A percentile compares a stretch with the other conserved stretches of the same genome.
Conservation (phyloP, 495 filamentous ascomycete species). For the Staphylotrichum longicolle region DNA sequence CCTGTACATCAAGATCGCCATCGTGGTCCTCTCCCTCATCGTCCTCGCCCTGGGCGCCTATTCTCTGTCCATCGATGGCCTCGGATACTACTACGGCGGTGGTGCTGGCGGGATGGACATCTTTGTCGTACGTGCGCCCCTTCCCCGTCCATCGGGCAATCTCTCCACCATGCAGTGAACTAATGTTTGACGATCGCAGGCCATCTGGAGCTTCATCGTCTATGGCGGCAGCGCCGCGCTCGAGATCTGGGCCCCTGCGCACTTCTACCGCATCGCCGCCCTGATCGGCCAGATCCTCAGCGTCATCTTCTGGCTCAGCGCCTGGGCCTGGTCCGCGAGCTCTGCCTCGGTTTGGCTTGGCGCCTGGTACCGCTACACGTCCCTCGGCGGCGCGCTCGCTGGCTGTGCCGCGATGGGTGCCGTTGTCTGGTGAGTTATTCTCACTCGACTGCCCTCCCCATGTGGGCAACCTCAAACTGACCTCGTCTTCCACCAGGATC, state of each 20-base stretch:
- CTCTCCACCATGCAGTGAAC: neutral
- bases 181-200: constrained; percentile 21
- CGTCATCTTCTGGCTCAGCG: constrained; percentile 42
- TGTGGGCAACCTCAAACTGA: neutral
- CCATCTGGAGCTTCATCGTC: constrained; percentile 36
- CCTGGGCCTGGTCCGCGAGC: constrained; percentile 43
- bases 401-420: constrained; percentile 44
- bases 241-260: constrained; percentile 31
- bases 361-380: constrained; percentile 1
- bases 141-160: neutral
- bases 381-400: constrained; percentile 26
- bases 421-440: constrained; percentile 34
- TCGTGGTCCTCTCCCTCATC: constrained; percentile 40
- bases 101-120: constrained; percentile 37
- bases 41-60: constrained; percentile 37
- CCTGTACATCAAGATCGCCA: constrained; percentile 34
- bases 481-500: constrained; percentile 28
- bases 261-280: constrained; percentile 38
- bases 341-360: constrained; percentile 30
- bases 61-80: constrained; percentile 28
- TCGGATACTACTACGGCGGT: constrained; percentile 16
- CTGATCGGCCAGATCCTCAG: constrained; percentile 35
- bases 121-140: constrained; percentile 34
- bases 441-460: no score
- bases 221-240: constrained; percentile 34